Evolutionary conservation across 129 eudicot genomes (phyloP), one percentile per base, ranked within the genome.

Genomic region (Arctium minus): DNA sequence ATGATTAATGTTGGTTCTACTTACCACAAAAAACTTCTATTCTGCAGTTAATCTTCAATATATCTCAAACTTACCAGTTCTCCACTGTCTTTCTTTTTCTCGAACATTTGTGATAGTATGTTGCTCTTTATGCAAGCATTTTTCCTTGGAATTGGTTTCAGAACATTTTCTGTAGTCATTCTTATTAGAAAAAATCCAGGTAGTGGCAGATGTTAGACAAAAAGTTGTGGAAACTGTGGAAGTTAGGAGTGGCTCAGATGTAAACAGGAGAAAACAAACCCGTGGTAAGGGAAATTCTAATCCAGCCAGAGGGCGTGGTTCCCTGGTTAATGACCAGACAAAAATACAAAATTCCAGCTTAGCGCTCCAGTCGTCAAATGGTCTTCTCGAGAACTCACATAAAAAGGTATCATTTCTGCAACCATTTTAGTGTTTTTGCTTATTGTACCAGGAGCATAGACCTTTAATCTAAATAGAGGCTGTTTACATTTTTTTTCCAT

Each of bases 291-390:
- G 88, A 46, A 79, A 88, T 50, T 84, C 92, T 78, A 79, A 82
- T 87, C 82, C 97, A 56, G 91, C 93, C 73, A 87, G 94, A 82
- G 97, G 92, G 38, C 95, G 97, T 88, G 97, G 97, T 35, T 74
- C 89, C 82, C 85, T 88, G 62, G 86, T 64, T 60, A 84, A 78
- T 83, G 97, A 92, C 87, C 97, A 89, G 78, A 82, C 90, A 8
- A 90, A 48, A 85, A 74, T 44, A 18, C 93, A 86, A 82, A 81
- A 68, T 70, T 85, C 91, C 44, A 82, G 85, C 74, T 70, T 67
- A 13, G 65, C 72, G 3, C 83, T 73, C 68, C 76, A 84, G 22
- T 75, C 84, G 36, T 84, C 90, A 86, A 96, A 96, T 88, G 99
- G 99, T 67, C 92, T 84, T 82, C 86, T 68, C 10, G 95, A 89